Base-by-base conservation (phyloP, 176 grass and related monocot genomes). In the Ampelocalamus luodianensis region DNA sequence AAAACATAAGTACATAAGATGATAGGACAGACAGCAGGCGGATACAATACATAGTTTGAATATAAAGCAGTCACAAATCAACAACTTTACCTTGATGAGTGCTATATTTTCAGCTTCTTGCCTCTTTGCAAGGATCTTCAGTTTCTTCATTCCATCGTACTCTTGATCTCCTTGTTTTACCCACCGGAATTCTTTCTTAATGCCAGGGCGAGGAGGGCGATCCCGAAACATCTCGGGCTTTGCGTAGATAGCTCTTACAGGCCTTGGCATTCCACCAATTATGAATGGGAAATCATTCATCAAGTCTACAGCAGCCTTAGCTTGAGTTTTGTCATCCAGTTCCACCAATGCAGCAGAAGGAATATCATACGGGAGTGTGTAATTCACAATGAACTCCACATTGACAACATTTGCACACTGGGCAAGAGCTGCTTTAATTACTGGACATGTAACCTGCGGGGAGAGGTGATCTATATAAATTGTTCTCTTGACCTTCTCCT, bases 211-310 rank as follows among this genome's bases (percentile, higher is more conserved):
- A 32, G 85, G 50, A 50, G 88, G 91, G 45, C 88, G 88, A 55
- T 93, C 73, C 10, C 1, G 22, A 69, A 93, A 88, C 88, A 90
- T 90, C 6, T 85, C 85, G 10, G 78, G 49, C 43, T 65, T 88
- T 10, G 91, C 82, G 40, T 36, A 3, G 8, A 2, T 42, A 55
- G 88, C 88, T 11, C 49, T 90, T 60, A 93, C 85, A 71, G 85
- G 91, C 85, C 91, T 93, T 18, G 85, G 85, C 91, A 88, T 90
- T 46, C 91, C 91, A 26, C 81, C 71, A 20, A 93, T 88, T 53
- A 93, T 93, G 82, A 93, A 93, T 9, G 88, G 88, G n/a, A 87
- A 93, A 78, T 85, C 74, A 64, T 49, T 68, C 85, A 93, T 90
- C 73, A 85, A 16, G 15, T 81, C 76, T 4, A 93, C 73, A 20